Evolutionary conservation across 805 yeast species (phyloP).

Genomic region (Yarrowia divulgata): DNA sequence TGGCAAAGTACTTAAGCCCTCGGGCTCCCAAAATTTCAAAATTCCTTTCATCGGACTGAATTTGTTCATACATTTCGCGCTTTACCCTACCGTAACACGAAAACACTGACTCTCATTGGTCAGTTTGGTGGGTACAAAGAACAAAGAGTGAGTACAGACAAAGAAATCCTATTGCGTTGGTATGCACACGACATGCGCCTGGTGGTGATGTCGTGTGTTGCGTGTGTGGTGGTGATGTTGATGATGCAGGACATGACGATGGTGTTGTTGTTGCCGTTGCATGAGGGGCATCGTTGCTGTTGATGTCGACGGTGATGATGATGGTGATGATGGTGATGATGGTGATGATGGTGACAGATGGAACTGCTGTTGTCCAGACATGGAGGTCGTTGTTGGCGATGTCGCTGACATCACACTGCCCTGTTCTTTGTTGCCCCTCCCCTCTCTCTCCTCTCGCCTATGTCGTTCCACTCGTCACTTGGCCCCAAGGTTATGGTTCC

Average conservation of each 20-base stretch:
- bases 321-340: not conserved
- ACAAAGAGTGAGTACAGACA: constrained; percentile 39
- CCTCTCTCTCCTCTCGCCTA: not conserved
- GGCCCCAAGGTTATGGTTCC: constrained; percentile 17
- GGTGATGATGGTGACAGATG: not conserved
- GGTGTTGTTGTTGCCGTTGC: constrained; percentile 15
- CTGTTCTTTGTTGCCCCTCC: not conserved
- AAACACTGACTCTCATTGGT: constrained; percentile 39
- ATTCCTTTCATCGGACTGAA: constrained; percentile 39
- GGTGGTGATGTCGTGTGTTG: constrained; percentile 8
- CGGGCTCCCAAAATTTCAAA: constrained; percentile 40
- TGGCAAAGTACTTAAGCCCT: constrained; percentile 39
- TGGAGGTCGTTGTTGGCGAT: not conserved
- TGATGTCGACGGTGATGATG: not conserved
- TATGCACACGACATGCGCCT: constrained; percentile 37
- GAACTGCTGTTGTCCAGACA: not conserved
- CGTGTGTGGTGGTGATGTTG: constrained; percentile 9
- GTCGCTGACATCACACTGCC: not conserved
- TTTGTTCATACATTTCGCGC: constrained; percentile 39
- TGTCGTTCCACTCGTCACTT: constrained; percentile 13
- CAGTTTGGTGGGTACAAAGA: constrained; percentile 37
- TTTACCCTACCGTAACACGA: constrained; percentile 39
- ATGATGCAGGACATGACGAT: constrained; percentile 2
- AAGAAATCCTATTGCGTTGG: constrained; percentile 28
- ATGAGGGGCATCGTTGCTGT: constrained; percentile 1